These are phyloP conservation scores for Aspergillus phoenicis DNA, from an alignment of 2,329 filamentous ascomycete species.

Conservation along the genomic window DNA sequence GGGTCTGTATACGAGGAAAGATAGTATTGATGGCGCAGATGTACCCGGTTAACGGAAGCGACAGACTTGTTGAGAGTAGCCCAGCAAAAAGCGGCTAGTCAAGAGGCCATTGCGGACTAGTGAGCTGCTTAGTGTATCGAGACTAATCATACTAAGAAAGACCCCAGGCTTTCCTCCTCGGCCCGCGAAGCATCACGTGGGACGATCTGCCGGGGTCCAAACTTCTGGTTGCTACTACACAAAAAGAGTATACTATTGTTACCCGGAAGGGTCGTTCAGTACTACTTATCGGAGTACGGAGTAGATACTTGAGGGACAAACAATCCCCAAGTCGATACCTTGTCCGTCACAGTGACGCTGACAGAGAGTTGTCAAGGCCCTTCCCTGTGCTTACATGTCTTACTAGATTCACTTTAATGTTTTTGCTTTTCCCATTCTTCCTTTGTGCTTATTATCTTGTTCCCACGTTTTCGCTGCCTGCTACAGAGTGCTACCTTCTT, in stretches of 20 bases:
- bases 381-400: background rate
- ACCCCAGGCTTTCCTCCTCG: constrained; percentile 3
- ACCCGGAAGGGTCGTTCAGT: no score
- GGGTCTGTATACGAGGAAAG: background rate
- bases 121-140: no score
- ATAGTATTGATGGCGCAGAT: background rate
- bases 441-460: background rate
- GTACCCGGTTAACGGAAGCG: background rate
- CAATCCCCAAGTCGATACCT: no score
- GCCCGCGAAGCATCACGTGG: constrained; percentile 8
- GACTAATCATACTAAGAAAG: no score
- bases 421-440: background rate
- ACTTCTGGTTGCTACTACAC: background rate
- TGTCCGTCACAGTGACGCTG: no score
- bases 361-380: no score
- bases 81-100: background rate
- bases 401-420: background rate
- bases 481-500: background rate
- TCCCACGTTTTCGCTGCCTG: background rate
- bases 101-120: no score
- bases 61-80: background rate
- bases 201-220: background rate
- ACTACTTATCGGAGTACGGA: no score
- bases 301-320: no score
- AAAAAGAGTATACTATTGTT: no score